Base-by-base conservation (phyloP, 345 rosid genomes). In the Lumnitzera littorea region DNA sequence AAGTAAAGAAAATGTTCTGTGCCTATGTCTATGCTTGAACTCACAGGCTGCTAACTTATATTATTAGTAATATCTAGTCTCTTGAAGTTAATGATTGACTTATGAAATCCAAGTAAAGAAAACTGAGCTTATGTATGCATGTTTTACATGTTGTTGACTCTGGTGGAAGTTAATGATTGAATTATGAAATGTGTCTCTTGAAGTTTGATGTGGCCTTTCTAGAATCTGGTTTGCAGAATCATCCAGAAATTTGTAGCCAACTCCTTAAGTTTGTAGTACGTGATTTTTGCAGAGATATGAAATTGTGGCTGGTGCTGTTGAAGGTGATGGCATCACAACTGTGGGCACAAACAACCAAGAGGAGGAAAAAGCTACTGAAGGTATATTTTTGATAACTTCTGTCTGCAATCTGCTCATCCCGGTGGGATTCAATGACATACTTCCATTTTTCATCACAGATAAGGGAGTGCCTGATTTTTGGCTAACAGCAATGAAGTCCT, bases 391-490 rank as follows among this genome's bases (percentile, higher is more conserved):
- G 51, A 48, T 17, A 2, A 9, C 15, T 8, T 31, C 16, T 46
- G 3, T 13, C 8, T 5, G 43, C 43, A 36, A 36, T 36, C 43
- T 36, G 10, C 10, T 0, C 56, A 24, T 53, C 9, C 6, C 14
- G 3, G 17, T 17, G 15, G 31, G 31, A 24, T 27, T 48, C 20
- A n/a, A n/a, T 60, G 53, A 60, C 53, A 50, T 46, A 24, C 20
- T 20, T 15, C 17, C 10, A 4, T 53, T 53, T 20, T 48, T 46
- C 11, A 23, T 48, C 16, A 72, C 83, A 91, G 99, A 81, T 64
- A 91, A 86, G 73, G 98, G 99, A 70, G 97, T 95, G 24, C 99
- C 99, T 24, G 84, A 86, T 50, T 95, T 95, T 71, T 95, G 99
- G 99, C 86, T 91, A 17, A 76, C 46, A 62, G 98, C 98, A 95